phyloP scores from a whole-genome alignment of 805 yeast genomes.

The Yarrowia sp. region DNA sequence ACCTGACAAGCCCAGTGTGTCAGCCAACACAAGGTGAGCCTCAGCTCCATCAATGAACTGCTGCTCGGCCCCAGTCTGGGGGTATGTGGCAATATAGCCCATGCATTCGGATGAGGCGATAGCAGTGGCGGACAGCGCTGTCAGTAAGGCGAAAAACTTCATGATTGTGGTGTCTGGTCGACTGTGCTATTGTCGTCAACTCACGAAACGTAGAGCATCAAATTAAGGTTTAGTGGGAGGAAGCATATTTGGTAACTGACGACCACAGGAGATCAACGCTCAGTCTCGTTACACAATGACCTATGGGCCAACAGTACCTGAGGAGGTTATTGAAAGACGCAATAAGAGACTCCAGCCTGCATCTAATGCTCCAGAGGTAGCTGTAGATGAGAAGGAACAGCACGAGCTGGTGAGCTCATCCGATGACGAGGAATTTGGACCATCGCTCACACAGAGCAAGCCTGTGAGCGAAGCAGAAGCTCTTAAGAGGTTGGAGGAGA shows the following conservation, averaged over 20 bases:
- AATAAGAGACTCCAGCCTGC: not conserved
- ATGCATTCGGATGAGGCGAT: conserved; percentile 29
- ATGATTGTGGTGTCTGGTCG: conserved; percentile 30
- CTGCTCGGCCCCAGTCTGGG: conserved; percentile 3
- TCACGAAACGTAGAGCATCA: conserved; percentile 13
- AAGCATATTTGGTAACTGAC: not conserved
- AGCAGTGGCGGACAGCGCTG: conserved; percentile 33
- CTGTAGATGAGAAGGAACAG: not conserved
- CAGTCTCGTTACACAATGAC: not conserved
- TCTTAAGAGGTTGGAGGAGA: conserved; percentile 12
- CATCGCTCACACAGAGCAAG: not conserved
- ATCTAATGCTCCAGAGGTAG: not conserved
- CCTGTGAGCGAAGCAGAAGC: conserved; percentile 9
- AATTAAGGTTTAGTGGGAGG: not conserved
- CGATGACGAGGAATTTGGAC: conserved; percentile 22
- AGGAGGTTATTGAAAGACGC: conserved; percentile 1
- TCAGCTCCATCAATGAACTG: conserved; percentile 25
- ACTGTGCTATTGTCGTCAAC: conserved; percentile 27
- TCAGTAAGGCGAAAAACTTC: conserved; percentile 28
- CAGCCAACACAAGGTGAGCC: conserved; percentile 32
- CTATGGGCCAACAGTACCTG: conserved; percentile 8
- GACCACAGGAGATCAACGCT: not conserved
- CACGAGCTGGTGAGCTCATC: not conserved
- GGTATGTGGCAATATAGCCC: conserved; percentile 20
- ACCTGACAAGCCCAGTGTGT: conserved; percentile 36